phyloP scores from a whole-genome alignment of 2,329 filamentous ascomycete species.

The Beauveria rudraprayagi region DNA sequence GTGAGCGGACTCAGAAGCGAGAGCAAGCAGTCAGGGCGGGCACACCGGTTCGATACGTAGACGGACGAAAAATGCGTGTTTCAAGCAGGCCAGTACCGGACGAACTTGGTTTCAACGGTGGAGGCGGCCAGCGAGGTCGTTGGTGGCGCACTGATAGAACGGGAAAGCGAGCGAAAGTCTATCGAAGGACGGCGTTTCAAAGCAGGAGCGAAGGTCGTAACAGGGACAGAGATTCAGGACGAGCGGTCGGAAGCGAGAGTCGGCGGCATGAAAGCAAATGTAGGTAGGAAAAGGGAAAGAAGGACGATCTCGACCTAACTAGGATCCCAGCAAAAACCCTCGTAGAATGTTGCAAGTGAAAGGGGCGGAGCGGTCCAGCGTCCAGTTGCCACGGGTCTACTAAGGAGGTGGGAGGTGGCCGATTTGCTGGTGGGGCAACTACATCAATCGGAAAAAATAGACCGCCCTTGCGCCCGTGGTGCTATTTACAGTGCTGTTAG shows the following conservation, averaged over 20 bases:
- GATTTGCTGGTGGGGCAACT: background rate
- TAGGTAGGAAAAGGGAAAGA: background rate
- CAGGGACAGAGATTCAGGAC: background rate
- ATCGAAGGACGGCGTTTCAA: background rate
- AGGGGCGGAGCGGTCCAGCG: conserved; percentile 5
- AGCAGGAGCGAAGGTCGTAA: conserved; percentile 2
- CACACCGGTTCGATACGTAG: background rate
- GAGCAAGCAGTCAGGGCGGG: background rate
- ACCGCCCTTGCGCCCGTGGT: background rate
- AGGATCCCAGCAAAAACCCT: conserved; percentile 1
- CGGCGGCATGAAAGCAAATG: background rate
- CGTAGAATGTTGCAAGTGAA: background rate
- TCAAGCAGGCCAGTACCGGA: background rate
- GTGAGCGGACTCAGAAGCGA: background rate
- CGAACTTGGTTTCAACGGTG: conserved; percentile 10
- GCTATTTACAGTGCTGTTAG: background rate
- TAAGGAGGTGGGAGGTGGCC: background rate
- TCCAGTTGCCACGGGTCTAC: background rate
- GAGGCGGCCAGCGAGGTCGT: background rate
- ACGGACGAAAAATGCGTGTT: background rate
- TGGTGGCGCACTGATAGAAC: background rate
- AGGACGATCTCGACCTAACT: background rate
- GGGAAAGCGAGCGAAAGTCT: background rate
- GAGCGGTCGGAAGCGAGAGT: background rate
- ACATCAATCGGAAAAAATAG: background rate